Evolutionary conservation across 192 early-diverging fungal species (phyloP).

Genomic region (Coemansia sp.): DNA sequence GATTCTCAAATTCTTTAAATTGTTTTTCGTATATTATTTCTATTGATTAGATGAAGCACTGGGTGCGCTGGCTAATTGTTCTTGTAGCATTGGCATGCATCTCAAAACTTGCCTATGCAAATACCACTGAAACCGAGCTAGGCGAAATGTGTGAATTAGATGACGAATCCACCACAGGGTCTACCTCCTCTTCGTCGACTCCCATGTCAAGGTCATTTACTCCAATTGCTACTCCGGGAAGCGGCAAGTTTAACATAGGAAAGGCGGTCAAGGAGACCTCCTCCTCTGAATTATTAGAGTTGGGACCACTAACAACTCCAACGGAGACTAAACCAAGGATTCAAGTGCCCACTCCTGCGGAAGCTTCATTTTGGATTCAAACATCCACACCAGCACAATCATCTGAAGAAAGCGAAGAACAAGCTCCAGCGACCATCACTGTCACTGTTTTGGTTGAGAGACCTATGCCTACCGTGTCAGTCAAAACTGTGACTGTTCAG

Average conservation of each 20-base stretch:
- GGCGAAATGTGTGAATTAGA: not conserved
- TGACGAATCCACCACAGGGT: not conserved
- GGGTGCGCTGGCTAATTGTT: not conserved
- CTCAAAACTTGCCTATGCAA: not conserved
- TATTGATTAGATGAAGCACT: not conserved
- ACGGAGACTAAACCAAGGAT: too few species aligned
- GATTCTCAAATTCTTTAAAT: not conserved
- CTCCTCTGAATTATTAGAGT: not conserved
- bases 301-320: not conserved
- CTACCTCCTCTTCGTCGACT: not conserved
- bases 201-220: not conserved
- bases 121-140: not conserved
- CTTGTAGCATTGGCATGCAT: not conserved
- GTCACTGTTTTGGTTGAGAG: not conserved
- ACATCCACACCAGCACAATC: not conserved
- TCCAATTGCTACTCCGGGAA: not conserved
- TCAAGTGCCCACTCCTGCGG: not conserved
- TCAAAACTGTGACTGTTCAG: not conserved
- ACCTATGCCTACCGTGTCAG: not conserved
- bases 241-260: not conserved
- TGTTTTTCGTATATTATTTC: not conserved
- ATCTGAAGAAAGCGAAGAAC: not conserved
- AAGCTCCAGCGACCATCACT: not conserved
- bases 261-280: not conserved
- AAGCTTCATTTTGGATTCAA: not conserved